Evolutionary conservation across 2,329 filamentous ascomycete genomes (phyloP).

Genomic region (Leptodontidium sp.): DNA sequence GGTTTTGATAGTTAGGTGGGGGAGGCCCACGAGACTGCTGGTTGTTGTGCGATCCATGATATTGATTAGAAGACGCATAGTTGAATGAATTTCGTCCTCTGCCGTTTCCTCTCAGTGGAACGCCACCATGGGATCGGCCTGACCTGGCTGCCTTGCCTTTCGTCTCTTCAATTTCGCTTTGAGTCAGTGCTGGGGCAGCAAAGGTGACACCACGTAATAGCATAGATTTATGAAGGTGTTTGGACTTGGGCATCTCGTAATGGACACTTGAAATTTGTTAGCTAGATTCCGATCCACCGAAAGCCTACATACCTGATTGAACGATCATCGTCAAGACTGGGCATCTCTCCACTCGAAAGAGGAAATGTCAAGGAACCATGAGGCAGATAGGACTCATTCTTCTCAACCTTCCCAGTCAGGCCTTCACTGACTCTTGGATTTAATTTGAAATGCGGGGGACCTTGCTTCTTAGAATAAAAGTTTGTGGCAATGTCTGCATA

Average conservation of each 20-base stretch:
- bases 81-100: slow-evolving; percentile 60
- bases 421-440: slow-evolving; percentile 80
- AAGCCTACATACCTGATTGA: slow-evolving; percentile 75
- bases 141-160: slow-evolving; percentile 69
- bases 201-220: slow-evolving; percentile 84
- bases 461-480: slow-evolving; percentile 92
- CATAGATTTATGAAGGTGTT: slow-evolving; percentile 89
- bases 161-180: slow-evolving; percentile 77
- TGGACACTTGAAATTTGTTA: slow-evolving; percentile 68
- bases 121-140: slow-evolving; percentile 76
- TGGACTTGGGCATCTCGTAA: slow-evolving; percentile 81
- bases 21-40: slow-evolving; percentile 36
- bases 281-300: background rate
- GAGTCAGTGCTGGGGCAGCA: slow-evolving; percentile 74
- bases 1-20: slow-evolving; percentile 38
- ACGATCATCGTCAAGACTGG: slow-evolving; percentile 82
- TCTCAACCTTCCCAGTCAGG: slow-evolving; percentile 80
- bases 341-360: slow-evolving; percentile 74
- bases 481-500: slow-evolving; percentile 85
- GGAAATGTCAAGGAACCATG: slow-evolving; percentile 84
- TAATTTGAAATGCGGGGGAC: slow-evolving; percentile 70
- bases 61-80: slow-evolving; percentile 53
- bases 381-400: slow-evolving; percentile 84
- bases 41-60: slow-evolving; percentile 29
- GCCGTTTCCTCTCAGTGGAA: slow-evolving; percentile 61